Conservation (phyloP, 345 rosid genomes). For the Cardamine occulta region DNA sequence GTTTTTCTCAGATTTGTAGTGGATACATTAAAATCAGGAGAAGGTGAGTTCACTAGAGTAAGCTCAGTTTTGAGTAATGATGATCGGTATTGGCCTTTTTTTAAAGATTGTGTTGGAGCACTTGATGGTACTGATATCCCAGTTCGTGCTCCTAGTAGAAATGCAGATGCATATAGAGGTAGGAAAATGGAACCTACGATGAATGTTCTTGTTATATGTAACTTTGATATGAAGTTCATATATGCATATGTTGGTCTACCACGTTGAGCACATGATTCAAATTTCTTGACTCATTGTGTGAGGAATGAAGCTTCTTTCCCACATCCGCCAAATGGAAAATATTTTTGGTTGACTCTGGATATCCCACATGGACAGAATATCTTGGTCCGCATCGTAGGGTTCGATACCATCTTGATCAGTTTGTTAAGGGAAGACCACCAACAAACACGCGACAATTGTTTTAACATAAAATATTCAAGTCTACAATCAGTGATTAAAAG, state of each 20-base stretch:
- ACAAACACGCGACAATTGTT: too few species aligned
- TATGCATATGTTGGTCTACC: neutral
- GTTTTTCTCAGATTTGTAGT: neutral
- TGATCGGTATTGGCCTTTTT: neutral
- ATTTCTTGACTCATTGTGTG: neutral
- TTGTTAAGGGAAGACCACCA: neutral
- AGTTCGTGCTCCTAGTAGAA: too few species aligned
- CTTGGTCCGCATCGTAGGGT: neutral
- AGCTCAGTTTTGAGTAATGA: neutral
- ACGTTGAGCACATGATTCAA: neutral
- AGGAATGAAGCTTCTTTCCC: neutral
- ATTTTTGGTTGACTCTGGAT: neutral
- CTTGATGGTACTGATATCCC: too few species aligned
- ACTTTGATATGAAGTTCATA: too few species aligned
- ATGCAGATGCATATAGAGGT: too few species aligned
- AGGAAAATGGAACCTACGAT: too few species aligned
- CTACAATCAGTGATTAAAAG: neutral
- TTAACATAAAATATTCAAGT: neutral
- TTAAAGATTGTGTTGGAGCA: neutral
- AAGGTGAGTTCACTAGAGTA: neutral
- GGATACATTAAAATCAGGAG: neutral
- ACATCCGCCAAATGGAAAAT: neutral
- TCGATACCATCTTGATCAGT: too few species aligned
- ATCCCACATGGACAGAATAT: neutral
- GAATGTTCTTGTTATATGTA: too few species aligned